Base-by-base conservation (phyloP, 208 protist species). In the Leishmania braziliensis region DNA sequence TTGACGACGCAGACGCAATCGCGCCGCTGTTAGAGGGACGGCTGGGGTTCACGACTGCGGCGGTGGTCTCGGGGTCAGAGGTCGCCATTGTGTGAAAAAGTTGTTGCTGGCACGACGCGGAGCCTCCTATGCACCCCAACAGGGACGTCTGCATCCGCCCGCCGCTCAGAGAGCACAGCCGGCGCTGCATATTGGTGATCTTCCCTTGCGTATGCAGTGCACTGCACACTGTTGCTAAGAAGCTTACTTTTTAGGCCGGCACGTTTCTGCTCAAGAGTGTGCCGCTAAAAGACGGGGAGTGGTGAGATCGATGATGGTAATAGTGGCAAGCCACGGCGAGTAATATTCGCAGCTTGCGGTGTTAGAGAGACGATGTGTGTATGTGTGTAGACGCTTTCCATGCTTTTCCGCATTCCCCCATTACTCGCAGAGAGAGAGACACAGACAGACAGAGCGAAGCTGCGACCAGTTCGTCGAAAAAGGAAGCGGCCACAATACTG, bases 21-120 rank as follows among this genome's bases (percentile, higher is more conserved):
- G 54, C 58, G 3, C 43, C 54, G 43, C 23, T n/a, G 56, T 39
- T 23, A 12, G 33, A 73, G 53, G 39, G 12, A 73, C 48, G 10
- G 33, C 2, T 23, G 29, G 46, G 5, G 12, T 51, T 48, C 53
- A 26, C 71, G 6, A 12, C 51, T 16, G 50, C 18, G n/a, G 71
- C 9, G 51, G 71, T 39, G 6, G 39, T 62, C 29, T 18, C 51
- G 33, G 75, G 2, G 6, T 68, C 77, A 36, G 51, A 54, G 26
- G 68, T 62, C 4, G 56, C 60, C 14, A 63, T 81, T 60, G 69
- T 80, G 20, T 85, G 78, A 66, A 83, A 77, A 48, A 65, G 50
- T 23, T 58, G 75, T 23, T 74, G 71, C 20, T 43, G 63, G 12
- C 56, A n/a, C 23, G 77, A 51, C 8, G 71, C 62, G 20, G 69